Base-by-base conservation (phyloP, 1,284 basidiomycete genomes). In the Testicularia cyperi region DNA sequence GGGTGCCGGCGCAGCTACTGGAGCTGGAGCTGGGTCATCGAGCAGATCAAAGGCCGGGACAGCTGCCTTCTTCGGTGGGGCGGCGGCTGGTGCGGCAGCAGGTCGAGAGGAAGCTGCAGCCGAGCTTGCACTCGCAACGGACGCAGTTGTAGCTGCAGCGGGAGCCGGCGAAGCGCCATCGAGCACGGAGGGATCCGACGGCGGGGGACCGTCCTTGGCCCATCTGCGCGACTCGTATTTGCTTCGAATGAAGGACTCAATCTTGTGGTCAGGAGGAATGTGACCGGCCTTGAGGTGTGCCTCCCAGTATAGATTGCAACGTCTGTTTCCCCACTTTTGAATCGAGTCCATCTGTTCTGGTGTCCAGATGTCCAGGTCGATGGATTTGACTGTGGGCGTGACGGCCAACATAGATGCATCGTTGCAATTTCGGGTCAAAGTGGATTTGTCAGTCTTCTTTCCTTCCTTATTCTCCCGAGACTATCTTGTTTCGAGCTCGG, bases 311-410 rank as follows among this genome's bases (percentile, higher is more conserved):
- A 88, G 65, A 78, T 98, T 98, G 8, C 90, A 92, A 8, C 86
- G 83, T 48, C 81, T 81, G 77, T 98, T 98, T 1, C 94, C 94
- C 94, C 95, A 98, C 77, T 88, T 89, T 77, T 88, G 55, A 23
- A 64, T 57, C 20, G 38, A 39, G 77, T 87, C 85, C 87, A 98
- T 94, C 80, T 98, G 94, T 71, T 97, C 92, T 1, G 90, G 89
- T 4, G 90, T 95, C 94, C 94, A 98, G 16, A 90, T 86, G 71
- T 98, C 94, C 32, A 98, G 85, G 79, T 98, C 94, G 53, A 98
- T 91, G 7, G 91, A 95, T 77, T 96, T 96, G 74, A 98, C 90
- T 81, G 49, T 3, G 4, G 16, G 29, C 19, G 6, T 22, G 7
- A 25, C n/a, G n/a, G n/a, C n/a, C n/a, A n/a, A n/a, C n/a, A n/a